Conservation (phyloP, 1,139 yeast species). For the Saccharomyces hybrid region DNA sequence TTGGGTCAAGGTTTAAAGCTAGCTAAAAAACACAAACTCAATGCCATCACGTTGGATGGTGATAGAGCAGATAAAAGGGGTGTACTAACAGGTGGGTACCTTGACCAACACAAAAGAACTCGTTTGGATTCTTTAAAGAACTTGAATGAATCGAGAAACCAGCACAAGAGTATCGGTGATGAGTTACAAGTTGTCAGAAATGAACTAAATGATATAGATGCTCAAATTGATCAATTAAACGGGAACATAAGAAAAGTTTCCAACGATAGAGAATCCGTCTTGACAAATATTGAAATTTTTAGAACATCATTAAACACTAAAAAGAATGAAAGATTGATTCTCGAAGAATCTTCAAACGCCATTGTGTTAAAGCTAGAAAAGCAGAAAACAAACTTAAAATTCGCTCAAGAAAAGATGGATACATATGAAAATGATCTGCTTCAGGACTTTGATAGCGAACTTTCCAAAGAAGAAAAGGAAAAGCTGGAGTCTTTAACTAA, state of each 20-base stretch:
- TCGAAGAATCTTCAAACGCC: conserved; percentile 39
- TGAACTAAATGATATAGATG: conserved; percentile 37
- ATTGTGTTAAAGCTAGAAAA: conserved; percentile 29
- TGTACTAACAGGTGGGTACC: conserved; percentile 82
- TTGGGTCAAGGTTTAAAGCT: conserved; percentile 63
- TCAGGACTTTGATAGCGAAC: conserved; percentile 47
- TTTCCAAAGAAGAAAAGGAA: conserved; percentile 42
- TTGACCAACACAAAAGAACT: conserved; percentile 52
- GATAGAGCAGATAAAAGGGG: conserved; percentile 83
- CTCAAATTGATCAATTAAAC: conserved; percentile 39
- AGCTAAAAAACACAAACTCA: conserved; percentile 54
- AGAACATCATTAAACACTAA: conserved; percentile 36
- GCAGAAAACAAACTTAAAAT: conserved; percentile 19
- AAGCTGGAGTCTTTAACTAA: conserved; percentile 38
- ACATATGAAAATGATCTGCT: conserved; percentile 46
- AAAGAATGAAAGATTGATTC: conserved; percentile 37
- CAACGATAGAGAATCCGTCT: conserved; percentile 37
- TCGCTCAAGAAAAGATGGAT: conserved; percentile 30
- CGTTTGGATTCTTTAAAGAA: conserved; percentile 62
- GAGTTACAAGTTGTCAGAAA: conserved; percentile 36
- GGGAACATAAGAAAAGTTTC: conserved; percentile 44
- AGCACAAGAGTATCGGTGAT: conserved; percentile 36
- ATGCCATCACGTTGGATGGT: conserved; percentile 86
- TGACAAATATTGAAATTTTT: conserved; percentile 41
- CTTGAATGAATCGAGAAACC: conserved; percentile 46